A percentile compares a stretch with the other conserved stretches of the same genome.
Conservation (phyloP, 2,329 filamentous ascomycete genomes). For the Pseudogymnoascus sp. region DNA sequence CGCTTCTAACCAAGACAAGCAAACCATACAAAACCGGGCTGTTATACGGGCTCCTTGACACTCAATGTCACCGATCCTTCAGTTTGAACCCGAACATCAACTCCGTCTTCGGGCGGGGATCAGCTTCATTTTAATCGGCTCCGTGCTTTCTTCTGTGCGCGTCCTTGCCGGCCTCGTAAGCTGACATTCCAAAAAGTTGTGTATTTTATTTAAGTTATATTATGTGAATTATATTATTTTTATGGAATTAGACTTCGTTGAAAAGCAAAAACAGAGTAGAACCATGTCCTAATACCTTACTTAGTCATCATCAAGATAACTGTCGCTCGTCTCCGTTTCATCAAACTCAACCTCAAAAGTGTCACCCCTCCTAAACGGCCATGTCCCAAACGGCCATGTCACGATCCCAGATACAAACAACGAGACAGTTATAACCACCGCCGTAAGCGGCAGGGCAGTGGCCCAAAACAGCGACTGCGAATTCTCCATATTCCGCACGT, state of each 20-base stretch:
- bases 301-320: neutral
- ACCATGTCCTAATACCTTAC: neutral
- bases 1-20: neutral
- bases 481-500: too few relatives aligned
- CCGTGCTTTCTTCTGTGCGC: neutral
- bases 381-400: too few relatives aligned
- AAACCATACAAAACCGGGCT: neutral
- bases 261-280: neutral
- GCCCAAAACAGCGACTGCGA: too few relatives aligned
- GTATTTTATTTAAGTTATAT: neutral
- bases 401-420: too few relatives aligned
- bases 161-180: slow-evolving; percentile 9
- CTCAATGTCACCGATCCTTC: neutral
- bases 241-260: neutral
- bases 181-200: neutral
- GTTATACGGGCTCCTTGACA: neutral
- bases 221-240: neutral
- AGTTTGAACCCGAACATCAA: slow-evolving; percentile 1
- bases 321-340: too few relatives aligned
- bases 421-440: too few relatives aligned
- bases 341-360: too few relatives aligned
- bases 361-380: neutral
- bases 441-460: too few relatives aligned
- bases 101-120: neutral
- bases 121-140: slow-evolving; percentile 10